These are phyloP conservation scores for Marsdenia floribunda DNA, from an alignment of 257 asterid species.

Conservation along the genomic window DNA sequence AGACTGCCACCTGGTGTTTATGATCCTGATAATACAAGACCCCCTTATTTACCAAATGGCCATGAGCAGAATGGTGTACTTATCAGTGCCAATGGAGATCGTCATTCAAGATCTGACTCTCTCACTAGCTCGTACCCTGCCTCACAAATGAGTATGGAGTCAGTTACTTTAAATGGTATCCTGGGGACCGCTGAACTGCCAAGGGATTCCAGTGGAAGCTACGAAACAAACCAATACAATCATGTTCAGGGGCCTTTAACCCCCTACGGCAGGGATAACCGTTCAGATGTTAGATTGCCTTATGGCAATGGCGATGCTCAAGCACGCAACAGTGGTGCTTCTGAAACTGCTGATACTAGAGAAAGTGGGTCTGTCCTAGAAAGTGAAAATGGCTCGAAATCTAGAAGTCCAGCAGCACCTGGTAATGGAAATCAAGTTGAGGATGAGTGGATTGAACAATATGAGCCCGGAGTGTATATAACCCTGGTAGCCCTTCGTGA, in stretches of 20 bases:
- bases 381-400: constrained; percentile 40
- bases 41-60: constrained; percentile 61
- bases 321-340: constrained; percentile 36
- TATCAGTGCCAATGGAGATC: constrained; percentile 47
- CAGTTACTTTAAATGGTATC: constrained; percentile 30
- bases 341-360: constrained; percentile 37
- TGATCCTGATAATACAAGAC: constrained; percentile 58
- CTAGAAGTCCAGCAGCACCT: constrained; percentile 40
- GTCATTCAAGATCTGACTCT: constrained; percentile 40
- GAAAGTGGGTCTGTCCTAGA: constrained; percentile 39
- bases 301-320: constrained; percentile 45
- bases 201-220: constrained; percentile 25
- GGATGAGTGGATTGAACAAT: constrained; percentile 91
- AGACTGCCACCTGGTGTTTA: constrained; percentile 81
- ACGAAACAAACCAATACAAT: constrained; percentile 27
- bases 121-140: constrained; percentile 29
- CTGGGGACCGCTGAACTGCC: constrained; percentile 21
- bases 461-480: constrained; percentile 87
- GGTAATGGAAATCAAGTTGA: constrained; percentile 61
- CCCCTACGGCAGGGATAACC: constrained; percentile 38
- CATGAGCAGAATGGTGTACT: constrained; percentile 49
- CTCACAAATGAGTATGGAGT: constrained; percentile 40
- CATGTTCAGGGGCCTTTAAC: constrained; percentile 31
- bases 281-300: constrained; percentile 33
- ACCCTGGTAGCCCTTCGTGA: constrained; percentile 86